A percentile compares a stretch with the other conserved stretches of the same genome.
Conservation (phyloP, 2,329 filamentous ascomycete species). For the Dothideomycetidae sp. region DNA sequence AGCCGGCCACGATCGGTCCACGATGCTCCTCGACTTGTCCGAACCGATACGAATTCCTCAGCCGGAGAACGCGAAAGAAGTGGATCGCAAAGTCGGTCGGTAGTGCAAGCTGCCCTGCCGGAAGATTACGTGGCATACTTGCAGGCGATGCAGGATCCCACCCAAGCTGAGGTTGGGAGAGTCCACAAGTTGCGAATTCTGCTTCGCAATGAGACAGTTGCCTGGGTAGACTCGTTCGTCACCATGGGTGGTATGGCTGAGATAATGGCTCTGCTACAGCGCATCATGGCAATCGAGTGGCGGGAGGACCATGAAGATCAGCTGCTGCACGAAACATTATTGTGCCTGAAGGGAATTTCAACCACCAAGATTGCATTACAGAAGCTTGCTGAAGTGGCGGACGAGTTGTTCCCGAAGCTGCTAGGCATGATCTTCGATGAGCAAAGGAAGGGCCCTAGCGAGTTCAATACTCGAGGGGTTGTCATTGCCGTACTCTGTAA, state of each 20-base stretch:
- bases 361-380: constrained; percentile 78
- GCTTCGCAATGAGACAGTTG: constrained; percentile 84
- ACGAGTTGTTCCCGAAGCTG: constrained; percentile 70
- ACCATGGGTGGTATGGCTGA: constrained; percentile 82
- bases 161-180: constrained; percentile 82
- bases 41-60: constrained; percentile 12
- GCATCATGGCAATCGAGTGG: constrained; percentile 95
- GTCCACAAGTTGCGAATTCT: constrained; percentile 83
- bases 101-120: constrained; percentile 60
- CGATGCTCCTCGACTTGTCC: constrained; percentile 30
- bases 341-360: constrained; percentile 87
- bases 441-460: constrained; percentile 92
- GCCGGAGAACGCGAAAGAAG: constrained; percentile 13
- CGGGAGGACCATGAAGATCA: constrained; percentile 94
- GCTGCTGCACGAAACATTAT: constrained; percentile 76
- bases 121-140: constrained; percentile 79
- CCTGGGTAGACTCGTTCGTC: constrained; percentile 90
- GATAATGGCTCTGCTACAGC: constrained; percentile 69
- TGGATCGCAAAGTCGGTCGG: constrained; percentile 18
- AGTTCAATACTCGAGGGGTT: constrained; percentile 85
- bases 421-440: constrained; percentile 88
- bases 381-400: constrained; percentile 66
- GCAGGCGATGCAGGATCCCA: constrained; percentile 63
- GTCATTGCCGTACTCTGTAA: constrained; percentile 67
- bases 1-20: constrained; percentile 43